Evolutionary conservation across 2,329 filamentous ascomycete species (phyloP), one percentile per base, ranked within the genome.

Genomic region (Colletotrichum paranaense): DNA sequence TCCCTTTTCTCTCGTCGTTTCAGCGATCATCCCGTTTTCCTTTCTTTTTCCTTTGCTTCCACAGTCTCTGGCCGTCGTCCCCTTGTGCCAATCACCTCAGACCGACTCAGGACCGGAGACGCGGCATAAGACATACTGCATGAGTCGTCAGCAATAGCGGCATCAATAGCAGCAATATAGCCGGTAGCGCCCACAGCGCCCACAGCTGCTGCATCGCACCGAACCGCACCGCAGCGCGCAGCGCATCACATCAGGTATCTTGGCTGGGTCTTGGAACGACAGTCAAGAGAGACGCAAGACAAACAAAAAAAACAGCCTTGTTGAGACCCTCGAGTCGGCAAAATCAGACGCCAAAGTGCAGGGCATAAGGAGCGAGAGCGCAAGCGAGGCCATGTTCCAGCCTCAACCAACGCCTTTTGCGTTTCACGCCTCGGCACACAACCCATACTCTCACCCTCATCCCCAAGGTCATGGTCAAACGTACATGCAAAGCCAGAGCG

Each of bases 401-500:
- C 85, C 88, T 78, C 86, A 88, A 76, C 83, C 86, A 67, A 86
- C 86, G 67, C 84, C 87, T 68, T 88, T 85, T 75, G 80, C 83
- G 76, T 83, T 80, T 77, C 83, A 82, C 76, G 72, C 76, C 8
- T 64, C 62, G 42, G 42, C 19, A 62, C 56, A 68, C 62, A n/a
- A 63, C 26, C 30, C 60, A 32, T 46, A 52, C 66, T 30, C 65
- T 62, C 57, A 67, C 26, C 4, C 32, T 22, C 60, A 69, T n/a
- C 24, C 26, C 11, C 38, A 64, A 11, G 3, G 22, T 26, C 19
- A 30, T 22, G 6, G 49, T n/a, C 67, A 56, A 19, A 46, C 63
- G 30, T 59, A 62, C 49, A 62, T 24, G 22, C 26, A 32, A 11
- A 5, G 30, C 38, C 38, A 30, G 14, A 30, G n/a, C 28, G 4